A percentile compares a stretch with the other conserved stretches of the same genome.
These are phyloP conservation scores for Talaromyces sp. DNA, from an alignment of 2,329 filamentous ascomycete genomes.

Conservation along the genomic window DNA sequence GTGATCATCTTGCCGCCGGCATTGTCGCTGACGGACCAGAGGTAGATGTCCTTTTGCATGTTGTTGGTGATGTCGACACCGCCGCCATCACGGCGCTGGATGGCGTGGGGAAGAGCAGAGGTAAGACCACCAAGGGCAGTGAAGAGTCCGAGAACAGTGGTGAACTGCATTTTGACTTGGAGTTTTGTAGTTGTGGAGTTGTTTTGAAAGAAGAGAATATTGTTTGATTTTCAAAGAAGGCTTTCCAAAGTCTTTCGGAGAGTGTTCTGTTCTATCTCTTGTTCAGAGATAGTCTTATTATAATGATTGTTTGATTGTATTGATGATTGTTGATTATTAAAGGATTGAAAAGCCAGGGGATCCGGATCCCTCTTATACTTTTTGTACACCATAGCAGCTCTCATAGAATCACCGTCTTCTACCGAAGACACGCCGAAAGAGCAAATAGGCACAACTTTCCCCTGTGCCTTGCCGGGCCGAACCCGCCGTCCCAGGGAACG, in stretches of 20 bases:
- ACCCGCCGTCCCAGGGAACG: background rate
- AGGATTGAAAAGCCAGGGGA: background rate
- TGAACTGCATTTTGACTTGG: constrained; percentile 11
- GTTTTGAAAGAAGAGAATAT: background rate
- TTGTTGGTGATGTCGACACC: constrained; percentile 34
- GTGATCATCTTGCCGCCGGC: constrained; percentile 27
- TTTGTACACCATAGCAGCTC: background rate
- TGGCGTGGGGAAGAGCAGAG: constrained; percentile 8
- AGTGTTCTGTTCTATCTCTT: constrained; percentile 1
- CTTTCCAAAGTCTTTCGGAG: background rate
- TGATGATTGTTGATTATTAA: constrained; percentile 2
- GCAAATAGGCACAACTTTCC: background rate
- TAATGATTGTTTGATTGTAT: constrained; percentile 8
- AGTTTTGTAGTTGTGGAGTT: background rate
- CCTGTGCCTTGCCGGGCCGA: background rate
- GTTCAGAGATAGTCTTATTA: constrained; percentile 1
- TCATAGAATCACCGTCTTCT: constrained; percentile 3
- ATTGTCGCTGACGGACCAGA: constrained; percentile 34
- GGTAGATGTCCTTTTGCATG: constrained; percentile 30
- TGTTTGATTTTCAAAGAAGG: background rate
- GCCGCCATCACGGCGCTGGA: constrained; percentile 5
- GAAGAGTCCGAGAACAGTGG: constrained; percentile 5
- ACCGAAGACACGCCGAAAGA: background rate
- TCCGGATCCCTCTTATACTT: constrained; percentile 4
- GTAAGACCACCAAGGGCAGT: constrained; percentile 6